Percentiles rank a stretch among this genome's conserved stretches.
phyloP scores from a whole-genome alignment of 192 early-diverging fungal species.

The Coemansia sp. region DNA sequence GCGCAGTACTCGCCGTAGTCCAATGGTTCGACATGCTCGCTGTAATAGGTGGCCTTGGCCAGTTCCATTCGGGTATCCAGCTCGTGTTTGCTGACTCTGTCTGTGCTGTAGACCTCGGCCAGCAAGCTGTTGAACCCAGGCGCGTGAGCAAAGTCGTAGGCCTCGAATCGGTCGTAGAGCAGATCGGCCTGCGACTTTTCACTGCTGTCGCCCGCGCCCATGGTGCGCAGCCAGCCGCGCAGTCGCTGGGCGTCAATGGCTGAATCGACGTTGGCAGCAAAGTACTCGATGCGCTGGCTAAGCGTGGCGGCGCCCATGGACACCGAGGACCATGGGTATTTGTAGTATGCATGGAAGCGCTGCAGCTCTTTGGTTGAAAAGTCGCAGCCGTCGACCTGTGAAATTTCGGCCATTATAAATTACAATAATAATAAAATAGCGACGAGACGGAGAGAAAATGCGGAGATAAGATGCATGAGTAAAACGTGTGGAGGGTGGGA shows the following conservation, averaged over 20 bases:
- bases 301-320: constrained; percentile 5
- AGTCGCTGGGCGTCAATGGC: constrained; percentile 11
- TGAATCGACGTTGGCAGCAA: constrained; percentile 5
- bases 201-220: constrained; percentile 25
- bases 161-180: constrained; percentile 36
- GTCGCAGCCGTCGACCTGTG: constrained; percentile 39
- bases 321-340: constrained; percentile 15
- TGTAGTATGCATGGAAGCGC: constrained; percentile 43
- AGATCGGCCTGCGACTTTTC: not conserved
- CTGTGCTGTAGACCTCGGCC: constrained; percentile 16
- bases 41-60: constrained; percentile 42
- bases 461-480: no score
- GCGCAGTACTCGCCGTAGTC: constrained; percentile 19
- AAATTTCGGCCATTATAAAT: constrained; percentile 11
- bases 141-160: constrained; percentile 33
- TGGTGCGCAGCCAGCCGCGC: constrained; percentile 37
- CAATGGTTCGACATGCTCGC: constrained; percentile 14
- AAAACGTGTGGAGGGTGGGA: not conserved
- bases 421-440: not conserved
- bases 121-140: constrained; percentile 37
- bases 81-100: constrained; percentile 13
- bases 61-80: constrained; percentile 33
- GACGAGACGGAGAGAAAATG: not conserved
- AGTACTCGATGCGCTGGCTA: constrained; percentile 30
- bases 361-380: constrained; percentile 47